A percentile compares a stretch with the other conserved stretches of the same genome.
Conservation (phyloP, 2,329 filamentous ascomycete species). For the Talaromyces sp. region DNA sequence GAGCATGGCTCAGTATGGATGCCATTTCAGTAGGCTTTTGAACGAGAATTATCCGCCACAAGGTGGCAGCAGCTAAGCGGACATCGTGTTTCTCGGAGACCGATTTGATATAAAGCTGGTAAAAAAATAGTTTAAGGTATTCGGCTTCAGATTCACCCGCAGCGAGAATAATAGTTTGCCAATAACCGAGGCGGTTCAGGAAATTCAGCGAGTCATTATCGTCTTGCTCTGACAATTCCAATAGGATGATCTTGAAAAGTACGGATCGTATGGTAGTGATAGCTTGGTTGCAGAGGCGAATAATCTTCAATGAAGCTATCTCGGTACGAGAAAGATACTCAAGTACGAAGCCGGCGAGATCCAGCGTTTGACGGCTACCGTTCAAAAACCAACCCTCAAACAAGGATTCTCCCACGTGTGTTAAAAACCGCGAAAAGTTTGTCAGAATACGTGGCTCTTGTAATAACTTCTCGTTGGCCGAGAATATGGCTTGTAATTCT, state of each 20-base stretch:
- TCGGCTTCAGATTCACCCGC: constrained; percentile 75
- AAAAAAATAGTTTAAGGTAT: constrained; percentile 82
- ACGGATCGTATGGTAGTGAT: constrained; percentile 71
- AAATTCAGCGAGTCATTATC: constrained; percentile 66
- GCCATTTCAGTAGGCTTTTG: constrained; percentile 85
- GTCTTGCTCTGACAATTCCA: constrained; percentile 80
- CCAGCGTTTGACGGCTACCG: constrained; percentile 75
- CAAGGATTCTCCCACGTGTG: constrained; percentile 81
- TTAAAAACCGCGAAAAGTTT: constrained; percentile 76
- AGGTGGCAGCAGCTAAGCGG: constrained; percentile 71
- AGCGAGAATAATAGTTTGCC: constrained; percentile 86
- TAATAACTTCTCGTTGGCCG: constrained; percentile 67
- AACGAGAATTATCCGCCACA: constrained; percentile 89
- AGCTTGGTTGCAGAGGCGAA: constrained; percentile 85
- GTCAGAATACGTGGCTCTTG: constrained; percentile 79
- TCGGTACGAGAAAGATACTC: constrained; percentile 88
- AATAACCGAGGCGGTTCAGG: constrained; percentile 84
- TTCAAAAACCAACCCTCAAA: constrained; percentile 97
- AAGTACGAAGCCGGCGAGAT: constrained; percentile 78
- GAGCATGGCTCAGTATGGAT: constrained; percentile 67
- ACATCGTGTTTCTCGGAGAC: constrained; percentile 66
- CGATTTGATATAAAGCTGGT: constrained; percentile 85
- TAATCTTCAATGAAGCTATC: constrained; percentile 74
- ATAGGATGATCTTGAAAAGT: constrained; percentile 73
- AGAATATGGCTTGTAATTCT: constrained; percentile 66